These are phyloP conservation scores for Polychytrium aggregatum DNA, from an alignment of 192 early-diverging fungal genomes.

Conservation along the genomic window DNA sequence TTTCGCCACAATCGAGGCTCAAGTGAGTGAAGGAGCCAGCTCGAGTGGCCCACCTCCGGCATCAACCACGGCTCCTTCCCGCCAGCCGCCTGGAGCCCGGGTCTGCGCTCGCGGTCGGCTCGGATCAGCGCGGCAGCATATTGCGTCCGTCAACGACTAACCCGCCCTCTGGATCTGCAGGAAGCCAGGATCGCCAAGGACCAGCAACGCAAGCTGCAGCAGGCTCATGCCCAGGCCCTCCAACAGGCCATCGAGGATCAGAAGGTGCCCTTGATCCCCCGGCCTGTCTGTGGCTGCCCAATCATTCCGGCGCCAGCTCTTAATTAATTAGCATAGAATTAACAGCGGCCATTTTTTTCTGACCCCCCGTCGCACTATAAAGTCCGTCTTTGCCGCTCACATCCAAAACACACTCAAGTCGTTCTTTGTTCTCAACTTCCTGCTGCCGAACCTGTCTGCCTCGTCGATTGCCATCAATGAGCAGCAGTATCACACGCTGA, in stretches of 20 bases:
- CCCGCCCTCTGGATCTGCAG: not conserved
- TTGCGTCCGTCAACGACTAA: no score
- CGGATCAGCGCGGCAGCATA: slow-evolving; percentile 1
- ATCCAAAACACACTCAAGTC: slow-evolving; percentile 1
- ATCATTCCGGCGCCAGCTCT: not conserved
- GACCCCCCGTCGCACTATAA: not conserved
- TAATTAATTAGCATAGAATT: not conserved
- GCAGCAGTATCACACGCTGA: slow-evolving; percentile 12
- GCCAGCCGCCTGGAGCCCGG: not conserved
- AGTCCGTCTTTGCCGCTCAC: not conserved
- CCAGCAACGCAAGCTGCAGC: not conserved
- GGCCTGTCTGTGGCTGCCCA: not conserved
- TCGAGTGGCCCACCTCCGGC: not conserved
- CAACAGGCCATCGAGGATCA: not conserved
- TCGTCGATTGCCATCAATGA: slow-evolving; percentile 2
- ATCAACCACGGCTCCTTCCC: not conserved
- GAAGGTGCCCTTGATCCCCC: no score
- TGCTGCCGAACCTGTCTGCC: slow-evolving; percentile 3
- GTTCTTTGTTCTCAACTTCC: slow-evolving; percentile 7
- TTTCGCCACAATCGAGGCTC: slow-evolving; percentile 16
- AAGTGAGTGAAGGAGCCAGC: slow-evolving; percentile 8
- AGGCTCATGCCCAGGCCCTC: not conserved
- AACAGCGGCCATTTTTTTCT: not conserved
- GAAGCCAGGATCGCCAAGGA: not conserved
- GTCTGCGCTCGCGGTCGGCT: not conserved